phyloP scores from a whole-genome alignment of 2,329 filamentous ascomycete genomes.

The Ophiostoma ulmi region DNA sequence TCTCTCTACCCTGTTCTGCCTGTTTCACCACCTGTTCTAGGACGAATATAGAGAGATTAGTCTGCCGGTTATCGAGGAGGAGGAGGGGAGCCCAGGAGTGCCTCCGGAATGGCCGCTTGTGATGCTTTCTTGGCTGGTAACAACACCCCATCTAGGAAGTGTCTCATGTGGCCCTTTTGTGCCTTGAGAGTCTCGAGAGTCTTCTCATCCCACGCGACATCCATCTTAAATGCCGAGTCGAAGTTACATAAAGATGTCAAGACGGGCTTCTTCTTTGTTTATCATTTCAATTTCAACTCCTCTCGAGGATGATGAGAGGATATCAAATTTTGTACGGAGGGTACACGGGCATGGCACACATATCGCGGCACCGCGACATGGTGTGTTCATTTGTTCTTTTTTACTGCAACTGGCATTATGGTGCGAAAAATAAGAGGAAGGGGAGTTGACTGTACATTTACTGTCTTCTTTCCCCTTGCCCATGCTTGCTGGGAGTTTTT shows the following conservation, averaged over 20 bases:
- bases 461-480: neutral
- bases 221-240: conserved; percentile 12
- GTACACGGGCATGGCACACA: neutral
- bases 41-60: neutral
- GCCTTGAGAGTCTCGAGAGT: neutral
- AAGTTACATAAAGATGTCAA: neutral
- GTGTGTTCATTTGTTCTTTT: neutral
- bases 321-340: neutral
- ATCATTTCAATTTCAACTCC: neutral
- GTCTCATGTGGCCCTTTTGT: neutral
- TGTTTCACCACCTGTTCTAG: neutral
- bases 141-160: neutral
- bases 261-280: neutral
- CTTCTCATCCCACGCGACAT: neutral
- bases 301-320: conserved; percentile 2
- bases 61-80: neutral
- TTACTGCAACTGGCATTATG: conserved; percentile 7
- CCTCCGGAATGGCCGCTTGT: neutral
- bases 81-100: neutral
- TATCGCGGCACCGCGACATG: neutral
- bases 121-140: neutral
- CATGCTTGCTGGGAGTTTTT: neutral
- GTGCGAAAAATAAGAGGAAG: conserved; percentile 12
- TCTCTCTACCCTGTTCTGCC: neutral
- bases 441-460: neutral